Evolutionary conservation across 495 filamentous ascomycete species (phyloP).

Genomic region (Lindgomyces ingoldianus): DNA sequence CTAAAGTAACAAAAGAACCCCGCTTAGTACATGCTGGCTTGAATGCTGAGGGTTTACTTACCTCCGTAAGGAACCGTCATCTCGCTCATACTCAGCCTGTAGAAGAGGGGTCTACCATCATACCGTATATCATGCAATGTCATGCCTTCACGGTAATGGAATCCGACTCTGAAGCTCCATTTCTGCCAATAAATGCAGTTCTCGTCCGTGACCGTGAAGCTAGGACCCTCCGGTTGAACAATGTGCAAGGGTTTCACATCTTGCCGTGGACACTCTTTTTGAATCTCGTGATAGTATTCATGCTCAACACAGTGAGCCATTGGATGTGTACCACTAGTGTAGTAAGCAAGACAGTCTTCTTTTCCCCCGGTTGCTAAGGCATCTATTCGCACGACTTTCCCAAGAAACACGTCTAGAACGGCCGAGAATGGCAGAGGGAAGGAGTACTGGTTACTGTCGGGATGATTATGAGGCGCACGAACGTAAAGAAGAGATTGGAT

Average conservation of each 20-base stretch:
- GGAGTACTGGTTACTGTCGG: conserved; percentile 26
- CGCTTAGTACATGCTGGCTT: too few relatives aligned
- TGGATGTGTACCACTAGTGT: conserved; percentile 11
- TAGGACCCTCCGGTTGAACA: conserved; percentile 37
- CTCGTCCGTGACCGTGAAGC: conserved; percentile 27
- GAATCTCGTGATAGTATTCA: background rate
- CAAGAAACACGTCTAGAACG: conserved; percentile 14
- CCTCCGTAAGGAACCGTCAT: conserved; percentile 67
- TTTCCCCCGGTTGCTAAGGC: conserved; percentile 21
- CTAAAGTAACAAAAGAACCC: too few relatives aligned
- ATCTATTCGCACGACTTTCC: conserved; percentile 21
- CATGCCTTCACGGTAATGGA: conserved; percentile 42
- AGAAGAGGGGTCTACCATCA: conserved; percentile 67
- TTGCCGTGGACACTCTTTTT: background rate
- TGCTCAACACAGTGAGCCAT: conserved; percentile 19
- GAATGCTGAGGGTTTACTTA: background rate
- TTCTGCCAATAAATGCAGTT: conserved; percentile 40
- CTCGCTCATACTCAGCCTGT: conserved; percentile 68
- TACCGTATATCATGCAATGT: conserved; percentile 55
- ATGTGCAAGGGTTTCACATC: conserved; percentile 33
- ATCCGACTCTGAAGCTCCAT: conserved; percentile 41
- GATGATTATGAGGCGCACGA: conserved; percentile 16
- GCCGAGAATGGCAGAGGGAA: conserved; percentile 24
- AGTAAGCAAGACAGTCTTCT: conserved; percentile 21
- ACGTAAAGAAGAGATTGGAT: conserved; percentile 22